A percentile compares a stretch with the other conserved stretches of the same genome.
These are phyloP conservation scores for Phycomyces blakesleeanus DNA, from an alignment of 192 early-diverging fungal genomes.

Conservation along the genomic window DNA sequence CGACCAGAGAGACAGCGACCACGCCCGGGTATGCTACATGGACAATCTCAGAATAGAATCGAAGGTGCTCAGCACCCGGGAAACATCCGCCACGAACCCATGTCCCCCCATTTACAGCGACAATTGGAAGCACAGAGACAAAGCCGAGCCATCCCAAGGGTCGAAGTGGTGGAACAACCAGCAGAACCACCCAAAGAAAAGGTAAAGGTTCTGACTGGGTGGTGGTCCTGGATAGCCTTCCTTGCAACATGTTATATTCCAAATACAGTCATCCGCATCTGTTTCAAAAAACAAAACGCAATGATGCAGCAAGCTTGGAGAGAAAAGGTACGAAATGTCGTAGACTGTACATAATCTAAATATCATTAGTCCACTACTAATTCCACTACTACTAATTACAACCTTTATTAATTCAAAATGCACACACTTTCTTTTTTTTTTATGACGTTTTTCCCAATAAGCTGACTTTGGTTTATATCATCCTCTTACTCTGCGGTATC, in stretches of 20 bases:
- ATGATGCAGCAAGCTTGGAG: constrained; percentile 48
- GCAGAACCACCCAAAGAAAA: constrained; percentile 16
- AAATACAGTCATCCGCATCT: constrained; percentile 35
- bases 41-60: not conserved
- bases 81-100: constrained; percentile 14
- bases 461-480: constrained; percentile 44
- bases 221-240: constrained; percentile 41
- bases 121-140: constrained; percentile 17
- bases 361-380: too few relatives aligned
- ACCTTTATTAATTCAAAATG: not conserved
- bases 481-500: constrained; percentile 32
- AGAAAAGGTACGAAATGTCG: constrained; percentile 47
- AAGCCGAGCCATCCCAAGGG: not conserved
- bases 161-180: constrained; percentile 6
- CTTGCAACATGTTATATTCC: constrained; percentile 47
- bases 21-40: constrained; percentile 37
- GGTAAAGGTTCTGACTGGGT: constrained; percentile 32
- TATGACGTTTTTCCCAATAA: constrained; percentile 11
- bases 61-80: not conserved
- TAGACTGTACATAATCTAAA: too few relatives aligned
- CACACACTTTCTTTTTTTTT: not conserved
- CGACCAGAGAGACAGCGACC: constrained; percentile 45
- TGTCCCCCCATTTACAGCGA: constrained; percentile 18
- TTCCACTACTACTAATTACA: too few relatives aligned
- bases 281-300: constrained; percentile 38